A percentile compares a stretch with the other conserved stretches of the same genome.
These are phyloP conservation scores for Eutypa lata DNA, from an alignment of 2,329 filamentous ascomycete genomes.

Conservation along the genomic window DNA sequence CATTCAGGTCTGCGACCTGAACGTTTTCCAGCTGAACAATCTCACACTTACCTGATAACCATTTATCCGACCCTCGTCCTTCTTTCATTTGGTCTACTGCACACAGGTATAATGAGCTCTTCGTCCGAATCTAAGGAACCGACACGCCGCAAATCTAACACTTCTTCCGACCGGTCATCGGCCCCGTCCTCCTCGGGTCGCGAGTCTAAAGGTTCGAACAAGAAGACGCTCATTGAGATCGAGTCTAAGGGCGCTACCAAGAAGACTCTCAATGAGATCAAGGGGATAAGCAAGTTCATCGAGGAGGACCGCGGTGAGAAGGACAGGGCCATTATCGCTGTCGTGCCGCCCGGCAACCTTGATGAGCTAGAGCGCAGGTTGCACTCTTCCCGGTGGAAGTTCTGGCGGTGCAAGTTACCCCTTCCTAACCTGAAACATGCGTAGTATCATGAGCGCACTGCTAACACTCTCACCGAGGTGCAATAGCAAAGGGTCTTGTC, in stretches of 20 bases:
- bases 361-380: slow-evolving; percentile 4
- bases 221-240: background rate
- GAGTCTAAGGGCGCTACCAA: background rate
- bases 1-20: background rate
- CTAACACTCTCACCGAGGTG: background rate
- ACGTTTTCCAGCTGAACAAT: background rate
- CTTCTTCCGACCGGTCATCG: background rate
- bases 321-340: slow-evolving; percentile 6
- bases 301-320: slow-evolving; percentile 6
- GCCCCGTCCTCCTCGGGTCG: background rate
- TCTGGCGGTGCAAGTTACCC: slow-evolving; percentile 2
- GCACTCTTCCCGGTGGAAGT: slow-evolving; percentile 4
- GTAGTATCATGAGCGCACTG: background rate
- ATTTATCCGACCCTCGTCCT: background rate
- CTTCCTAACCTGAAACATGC: too few species aligned
- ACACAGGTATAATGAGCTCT: background rate
- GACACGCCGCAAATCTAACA: background rate
- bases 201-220: background rate
- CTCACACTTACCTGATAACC: background rate
- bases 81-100: background rate
- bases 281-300: slow-evolving; percentile 3
- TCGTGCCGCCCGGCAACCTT: background rate
- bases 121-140: background rate
- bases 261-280: background rate
- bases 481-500: slow-evolving; percentile 2